Percentiles rank a stretch among this genome's conserved stretches.
phyloP scores from a whole-genome alignment of 1,284 basidiomycete species.

The Naganishia cerealis region DNA sequence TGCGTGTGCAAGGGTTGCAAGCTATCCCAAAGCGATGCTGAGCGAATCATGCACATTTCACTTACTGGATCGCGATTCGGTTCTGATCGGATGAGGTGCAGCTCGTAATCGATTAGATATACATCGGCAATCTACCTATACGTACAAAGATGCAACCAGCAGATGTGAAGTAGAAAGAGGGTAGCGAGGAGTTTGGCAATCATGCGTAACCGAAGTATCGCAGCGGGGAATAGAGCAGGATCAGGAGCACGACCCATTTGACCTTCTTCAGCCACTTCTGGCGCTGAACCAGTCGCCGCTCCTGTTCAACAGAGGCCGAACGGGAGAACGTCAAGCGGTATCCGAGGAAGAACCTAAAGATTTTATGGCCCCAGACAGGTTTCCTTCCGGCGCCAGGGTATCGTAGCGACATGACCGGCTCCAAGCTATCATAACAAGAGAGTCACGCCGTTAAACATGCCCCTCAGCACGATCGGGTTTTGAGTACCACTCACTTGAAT shows the following conservation, averaged over 20 bases:
- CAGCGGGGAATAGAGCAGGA: conserved; percentile 23
- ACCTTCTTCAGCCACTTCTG: conserved; percentile 18
- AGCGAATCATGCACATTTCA: no score
- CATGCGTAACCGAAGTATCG: conserved; percentile 23
- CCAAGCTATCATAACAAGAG: conserved; percentile 38
- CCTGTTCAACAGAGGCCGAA: conserved; percentile 41
- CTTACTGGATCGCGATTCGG: neutral
- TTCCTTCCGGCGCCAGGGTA: conserved; percentile 43
- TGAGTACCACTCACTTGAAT: conserved; percentile 37
- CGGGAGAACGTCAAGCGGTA: conserved; percentile 39
- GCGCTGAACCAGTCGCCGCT: conserved; percentile 14
- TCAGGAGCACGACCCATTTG: conserved; percentile 19
- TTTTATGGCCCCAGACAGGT: conserved; percentile 31
- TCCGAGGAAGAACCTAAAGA: conserved; percentile 42
- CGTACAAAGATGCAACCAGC: neutral
- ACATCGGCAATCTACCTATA: neutral
- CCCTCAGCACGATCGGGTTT: neutral
- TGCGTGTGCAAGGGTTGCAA: no score
- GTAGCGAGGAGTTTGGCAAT: neutral
- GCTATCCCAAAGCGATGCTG: no score
- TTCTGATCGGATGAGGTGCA: neutral
- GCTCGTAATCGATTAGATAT: neutral
- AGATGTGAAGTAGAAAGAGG: neutral
- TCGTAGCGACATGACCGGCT: conserved; percentile 46
- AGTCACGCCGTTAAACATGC: neutral